Evolutionary conservation across 768 basidiomycete genomes (phyloP).

Genomic region (Fibroporia radiculosa): DNA sequence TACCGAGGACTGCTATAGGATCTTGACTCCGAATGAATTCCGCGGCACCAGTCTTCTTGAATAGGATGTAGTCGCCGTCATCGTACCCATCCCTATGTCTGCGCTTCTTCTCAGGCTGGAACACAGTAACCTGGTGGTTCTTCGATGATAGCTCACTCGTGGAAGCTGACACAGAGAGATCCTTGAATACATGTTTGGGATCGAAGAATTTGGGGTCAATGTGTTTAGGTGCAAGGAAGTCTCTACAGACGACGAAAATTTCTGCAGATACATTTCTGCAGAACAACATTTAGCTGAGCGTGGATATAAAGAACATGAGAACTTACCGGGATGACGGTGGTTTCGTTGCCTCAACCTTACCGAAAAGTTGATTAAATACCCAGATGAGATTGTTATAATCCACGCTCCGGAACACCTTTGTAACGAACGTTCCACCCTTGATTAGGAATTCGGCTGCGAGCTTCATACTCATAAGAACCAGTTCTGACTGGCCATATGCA

Average conservation of each 20-base stretch:
- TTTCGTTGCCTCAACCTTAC: slow-evolving; percentile 96
- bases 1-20: slow-evolving; percentile 73
- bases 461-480: slow-evolving; percentile 92
- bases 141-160: slow-evolving; percentile 41
- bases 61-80: slow-evolving; percentile 89
- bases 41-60: slow-evolving; percentile 59
- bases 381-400: slow-evolving; percentile 99
- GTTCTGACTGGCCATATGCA: slow-evolving; percentile 93
- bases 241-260: slow-evolving; percentile 97
- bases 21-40: slow-evolving; percentile 68
- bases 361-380: slow-evolving; percentile 97
- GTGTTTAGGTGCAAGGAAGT: slow-evolving; percentile 88
- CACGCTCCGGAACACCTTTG: slow-evolving; percentile 96
- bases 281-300: slow-evolving; percentile 2
- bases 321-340: slow-evolving; percentile 90
- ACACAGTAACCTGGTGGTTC: slow-evolving; percentile 82
- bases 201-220: slow-evolving; percentile 99
- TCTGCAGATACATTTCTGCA: slow-evolving; percentile 95
- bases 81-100: slow-evolving; percentile 91
- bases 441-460: slow-evolving; percentile 90
- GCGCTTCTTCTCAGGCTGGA: slow-evolving; percentile 95
- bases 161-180: slow-evolving; percentile 47
- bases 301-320: background rate
- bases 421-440: slow-evolving; percentile 93
- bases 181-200: slow-evolving; percentile 96